These are phyloP conservation scores for Boletus subcaerulescens DNA, from an alignment of 768 basidiomycete genomes.

Conservation along the genomic window DNA sequence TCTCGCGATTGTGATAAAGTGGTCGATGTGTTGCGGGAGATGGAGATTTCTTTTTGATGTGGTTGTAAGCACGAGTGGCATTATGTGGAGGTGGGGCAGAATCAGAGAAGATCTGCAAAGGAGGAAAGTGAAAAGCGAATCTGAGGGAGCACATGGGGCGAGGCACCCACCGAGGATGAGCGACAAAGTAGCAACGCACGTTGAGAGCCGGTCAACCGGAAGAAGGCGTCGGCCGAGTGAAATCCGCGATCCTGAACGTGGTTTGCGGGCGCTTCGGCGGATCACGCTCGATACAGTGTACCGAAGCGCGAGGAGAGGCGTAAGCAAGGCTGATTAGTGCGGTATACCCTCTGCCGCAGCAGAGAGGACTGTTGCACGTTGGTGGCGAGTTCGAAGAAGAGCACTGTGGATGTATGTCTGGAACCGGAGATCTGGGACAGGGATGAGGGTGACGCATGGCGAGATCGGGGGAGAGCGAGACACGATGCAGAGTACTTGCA, in stretches of 20 bases:
- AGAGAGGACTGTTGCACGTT: neutral
- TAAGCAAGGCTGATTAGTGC: slow-evolving; percentile 1
- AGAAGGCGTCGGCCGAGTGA: slow-evolving; percentile 13
- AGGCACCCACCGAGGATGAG: slow-evolving; percentile 19
- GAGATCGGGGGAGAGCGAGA: slow-evolving; percentile 7
- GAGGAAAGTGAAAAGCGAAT: slow-evolving; percentile 22
- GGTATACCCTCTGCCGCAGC: slow-evolving; percentile 23
- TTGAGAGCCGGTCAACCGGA: slow-evolving; percentile 11
- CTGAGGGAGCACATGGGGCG: slow-evolving; percentile 27
- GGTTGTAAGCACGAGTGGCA: slow-evolving; percentile 1
- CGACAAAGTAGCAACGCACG: slow-evolving; percentile 4
- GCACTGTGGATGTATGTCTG: slow-evolving; percentile 1
- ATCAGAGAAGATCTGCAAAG: slow-evolving; percentile 26
- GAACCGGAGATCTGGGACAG: slow-evolving; percentile 15
- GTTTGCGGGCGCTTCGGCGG: slow-evolving; percentile 16
- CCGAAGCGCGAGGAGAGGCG: slow-evolving; percentile 1
- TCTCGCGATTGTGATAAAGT: slow-evolving; percentile 6
- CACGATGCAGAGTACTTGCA: slow-evolving; percentile 11
- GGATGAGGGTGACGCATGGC: slow-evolving; percentile 10
- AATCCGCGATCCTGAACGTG: slow-evolving; percentile 18
- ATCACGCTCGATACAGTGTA: slow-evolving; percentile 15
- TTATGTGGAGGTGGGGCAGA: slow-evolving; percentile 21
- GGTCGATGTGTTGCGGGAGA: neutral
- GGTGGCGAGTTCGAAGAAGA: slow-evolving; percentile 15
- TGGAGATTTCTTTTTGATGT: neutral